phyloP scores from a whole-genome alignment of 2,329 filamentous ascomycete species.

The Aspergillus ochraceus region DNA sequence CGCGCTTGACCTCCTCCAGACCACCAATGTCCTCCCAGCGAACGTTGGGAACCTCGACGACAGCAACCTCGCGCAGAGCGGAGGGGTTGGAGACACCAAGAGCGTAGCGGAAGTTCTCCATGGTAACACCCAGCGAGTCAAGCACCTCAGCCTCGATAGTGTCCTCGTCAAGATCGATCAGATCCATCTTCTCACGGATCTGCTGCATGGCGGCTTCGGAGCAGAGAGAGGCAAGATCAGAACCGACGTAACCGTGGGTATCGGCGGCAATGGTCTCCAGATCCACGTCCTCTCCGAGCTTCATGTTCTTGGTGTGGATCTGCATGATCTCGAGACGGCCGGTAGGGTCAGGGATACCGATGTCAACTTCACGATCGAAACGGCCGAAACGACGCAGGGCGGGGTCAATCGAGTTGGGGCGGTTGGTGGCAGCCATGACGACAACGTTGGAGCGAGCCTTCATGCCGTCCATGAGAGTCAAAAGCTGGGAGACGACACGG shows the following conservation, averaged over 20 bases:
- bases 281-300: constrained; percentile 93
- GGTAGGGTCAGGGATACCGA: constrained; percentile 95
- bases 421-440: constrained; percentile 98
- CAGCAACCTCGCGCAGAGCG: constrained; percentile 95
- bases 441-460: constrained; percentile 98
- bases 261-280: constrained; percentile 95
- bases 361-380: constrained; percentile 98
- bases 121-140: constrained; percentile 96
- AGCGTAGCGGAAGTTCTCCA: constrained; percentile 99
- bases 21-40: constrained; percentile 99
- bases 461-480: constrained; percentile 99
- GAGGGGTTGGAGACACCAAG: constrained; percentile 98
- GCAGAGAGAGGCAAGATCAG: constrained; percentile 95
- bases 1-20: constrained; percentile 96
- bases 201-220: constrained; percentile 99
- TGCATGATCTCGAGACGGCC: constrained; percentile 98
- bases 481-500: constrained; percentile 94
- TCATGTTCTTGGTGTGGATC: constrained; percentile 99
- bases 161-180: constrained; percentile 98
- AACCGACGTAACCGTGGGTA: constrained; percentile 98
- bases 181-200: constrained; percentile 99
- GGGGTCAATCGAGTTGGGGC: constrained; percentile 97
- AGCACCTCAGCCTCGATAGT: constrained; percentile 98
- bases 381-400: constrained; percentile 96
- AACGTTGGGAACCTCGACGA: constrained; percentile 98